Evolutionary conservation across 1,284 basidiomycete genomes (phyloP).

Genomic region (Psilocybe mexicana): DNA sequence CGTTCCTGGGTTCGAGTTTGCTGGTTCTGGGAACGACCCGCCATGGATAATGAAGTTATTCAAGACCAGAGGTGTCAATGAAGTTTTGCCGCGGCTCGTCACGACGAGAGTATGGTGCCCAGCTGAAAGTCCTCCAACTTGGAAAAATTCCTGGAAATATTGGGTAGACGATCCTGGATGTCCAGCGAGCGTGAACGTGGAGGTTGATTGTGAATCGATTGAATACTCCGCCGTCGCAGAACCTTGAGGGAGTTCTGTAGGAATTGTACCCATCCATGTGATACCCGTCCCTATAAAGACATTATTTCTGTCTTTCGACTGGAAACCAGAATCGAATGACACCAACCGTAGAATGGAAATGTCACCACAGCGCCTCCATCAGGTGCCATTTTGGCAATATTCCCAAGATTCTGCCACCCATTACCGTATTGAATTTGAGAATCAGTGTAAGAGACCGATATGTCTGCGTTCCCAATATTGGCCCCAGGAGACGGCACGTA

Average conservation of each 20-base stretch:
- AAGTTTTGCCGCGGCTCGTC: slow-evolving; percentile 19
- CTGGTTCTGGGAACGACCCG: slow-evolving; percentile 5
- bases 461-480: slow-evolving; percentile 11
- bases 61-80: slow-evolving; percentile 24
- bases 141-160: slow-evolving; percentile 8
- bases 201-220: slow-evolving; percentile 13
- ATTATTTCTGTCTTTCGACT: neutral
- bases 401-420: slow-evolving; percentile 12
- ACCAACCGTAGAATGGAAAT: slow-evolving; percentile 18
- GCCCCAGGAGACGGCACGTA: slow-evolving; percentile 14
- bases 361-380: slow-evolving; percentile 12
- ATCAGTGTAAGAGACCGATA: slow-evolving; percentile 9
- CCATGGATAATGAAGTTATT: slow-evolving; percentile 17
- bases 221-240: slow-evolving; percentile 13
- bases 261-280: slow-evolving; percentile 15
- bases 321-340: neutral
- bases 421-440: slow-evolving; percentile 12
- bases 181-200: slow-evolving; percentile 13
- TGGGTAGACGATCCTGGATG: slow-evolving; percentile 1
- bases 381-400: slow-evolving; percentile 8
- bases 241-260: slow-evolving; percentile 7
- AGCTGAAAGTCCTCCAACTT: slow-evolving; percentile 5
- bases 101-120: slow-evolving; percentile 12
- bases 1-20: neutral
- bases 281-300: slow-evolving; percentile 14